A percentile compares a stretch with the other conserved stretches of the same genome.
These are phyloP conservation scores for Xylariaceae sp. DNA, from an alignment of 2,329 filamentous ascomycete species.

Conservation along the genomic window DNA sequence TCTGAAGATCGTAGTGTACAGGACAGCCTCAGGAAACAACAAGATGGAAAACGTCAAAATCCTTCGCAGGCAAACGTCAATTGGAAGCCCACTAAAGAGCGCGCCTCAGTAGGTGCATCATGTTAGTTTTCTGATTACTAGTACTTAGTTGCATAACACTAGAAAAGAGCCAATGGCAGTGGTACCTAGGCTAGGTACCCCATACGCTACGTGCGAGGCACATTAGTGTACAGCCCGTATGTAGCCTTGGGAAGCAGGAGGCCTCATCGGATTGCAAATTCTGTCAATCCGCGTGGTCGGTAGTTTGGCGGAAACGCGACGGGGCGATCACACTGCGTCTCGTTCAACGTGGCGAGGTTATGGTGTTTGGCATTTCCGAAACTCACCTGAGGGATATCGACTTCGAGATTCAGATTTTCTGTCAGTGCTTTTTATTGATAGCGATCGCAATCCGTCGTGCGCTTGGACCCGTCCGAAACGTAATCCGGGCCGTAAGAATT, in stretches of 20 bases:
- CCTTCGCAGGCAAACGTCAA: neutral
- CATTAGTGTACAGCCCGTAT: neutral
- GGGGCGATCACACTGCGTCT: too few relatives aligned
- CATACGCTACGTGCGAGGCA: neutral
- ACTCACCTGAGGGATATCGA: too few relatives aligned
- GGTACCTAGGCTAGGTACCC: neutral
- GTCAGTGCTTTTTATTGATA: too few relatives aligned
- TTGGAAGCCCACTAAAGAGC: neutral
- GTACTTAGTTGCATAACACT: neutral
- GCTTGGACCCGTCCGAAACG: too few relatives aligned
- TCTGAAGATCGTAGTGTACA: neutral
- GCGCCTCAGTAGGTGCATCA: neutral
- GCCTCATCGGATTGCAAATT: neutral
- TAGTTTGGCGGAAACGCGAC: too few relatives aligned
- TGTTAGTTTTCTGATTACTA: neutral
- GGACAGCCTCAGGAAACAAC: neutral
- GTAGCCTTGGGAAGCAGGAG: neutral
- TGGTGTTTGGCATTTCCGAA: too few relatives aligned
- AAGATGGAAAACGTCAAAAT: neutral
- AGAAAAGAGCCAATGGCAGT: too few relatives aligned
- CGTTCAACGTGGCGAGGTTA: too few relatives aligned
- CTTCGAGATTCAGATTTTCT: too few relatives aligned
- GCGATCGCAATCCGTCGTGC: too few relatives aligned
- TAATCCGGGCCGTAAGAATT: too few relatives aligned
- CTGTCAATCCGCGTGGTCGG: neutral